A percentile compares a stretch with the other conserved stretches of the same genome.
phyloP scores from a whole-genome alignment of 495 filamentous ascomycete genomes.

The Penicillium ucsense region DNA sequence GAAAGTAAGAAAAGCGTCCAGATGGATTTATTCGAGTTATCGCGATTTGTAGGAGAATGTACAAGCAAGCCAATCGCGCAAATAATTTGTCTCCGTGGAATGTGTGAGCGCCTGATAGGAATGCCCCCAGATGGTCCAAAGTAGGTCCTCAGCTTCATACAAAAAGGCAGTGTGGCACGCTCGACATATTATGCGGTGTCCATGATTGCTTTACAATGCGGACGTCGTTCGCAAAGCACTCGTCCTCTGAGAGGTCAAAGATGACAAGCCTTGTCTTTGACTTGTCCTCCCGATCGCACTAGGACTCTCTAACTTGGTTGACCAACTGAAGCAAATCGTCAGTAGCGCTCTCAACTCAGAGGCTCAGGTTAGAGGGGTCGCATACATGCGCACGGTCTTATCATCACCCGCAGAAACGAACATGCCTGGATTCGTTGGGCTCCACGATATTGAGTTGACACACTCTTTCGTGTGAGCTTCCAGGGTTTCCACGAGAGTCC shows the following conservation, averaged over 20 bases:
- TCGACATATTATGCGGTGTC: neutral
- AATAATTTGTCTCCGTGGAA: too few species aligned
- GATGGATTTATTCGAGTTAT: too few species aligned
- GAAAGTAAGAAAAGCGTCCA: too few species aligned
- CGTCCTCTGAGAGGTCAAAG: constrained; percentile 28
- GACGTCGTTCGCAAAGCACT: constrained; percentile 38
- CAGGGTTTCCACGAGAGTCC: constrained; percentile 61
- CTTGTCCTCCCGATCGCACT: constrained; percentile 9
- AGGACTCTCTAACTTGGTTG: constrained; percentile 23
- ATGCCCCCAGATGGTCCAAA: too few species aligned
- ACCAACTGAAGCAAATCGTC: constrained; percentile 26
- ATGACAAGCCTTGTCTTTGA: constrained; percentile 19
- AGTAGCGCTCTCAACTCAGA: constrained; percentile 2
- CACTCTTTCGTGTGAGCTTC: constrained; percentile 64
- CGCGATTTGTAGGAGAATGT: too few species aligned
- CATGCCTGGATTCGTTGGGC: constrained; percentile 68
- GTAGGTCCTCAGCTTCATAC: too few species aligned
- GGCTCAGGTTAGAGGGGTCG: neutral
- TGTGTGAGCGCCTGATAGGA: too few species aligned
- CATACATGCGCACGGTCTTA: constrained; percentile 71
- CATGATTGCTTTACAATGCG: constrained; percentile 10
- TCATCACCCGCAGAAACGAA: constrained; percentile 94
- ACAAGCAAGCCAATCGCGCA: too few species aligned
- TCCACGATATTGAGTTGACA: constrained; percentile 92
- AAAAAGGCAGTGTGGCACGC: too few species aligned